Base-by-base conservation (phyloP, 495 filamentous ascomycete species). In the Aspergillus leporis region DNA sequence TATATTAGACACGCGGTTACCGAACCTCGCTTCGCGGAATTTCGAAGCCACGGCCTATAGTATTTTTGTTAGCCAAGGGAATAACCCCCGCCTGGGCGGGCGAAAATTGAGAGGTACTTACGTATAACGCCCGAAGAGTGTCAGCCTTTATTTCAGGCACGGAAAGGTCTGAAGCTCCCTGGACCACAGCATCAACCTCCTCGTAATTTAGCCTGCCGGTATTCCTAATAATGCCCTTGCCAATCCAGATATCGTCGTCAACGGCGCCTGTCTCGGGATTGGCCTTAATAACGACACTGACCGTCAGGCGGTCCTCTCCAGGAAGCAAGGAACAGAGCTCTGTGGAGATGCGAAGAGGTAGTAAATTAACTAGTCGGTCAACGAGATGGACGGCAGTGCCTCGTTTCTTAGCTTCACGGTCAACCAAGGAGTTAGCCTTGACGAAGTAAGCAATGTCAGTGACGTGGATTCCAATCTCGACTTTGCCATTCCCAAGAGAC, bases 381-480 rank as follows among this genome's bases (percentile, higher is more conserved):
- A 96, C 88, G 52, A 98, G 78, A 64, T 98, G 92, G 16, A 98
- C 94, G 36, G 90, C 93, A 52, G 94, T 98, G 56, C 93, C 95
- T 31, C 94, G 89, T 80, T 98, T 98, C 84, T 95, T 96, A 1
- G 94, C 94, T 76, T 98, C 94, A 45, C 94, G 89, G 68, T 98
- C 94, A 32, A 97, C 93, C 51, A 98, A 83, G 21, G 94, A 97
- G 79, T 95, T 96, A 36, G 86, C 80, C 78, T 98, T 98, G 69
- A 98, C 90, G 60, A 98, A 98, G 72, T 98, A 92, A 46, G 94
- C 90, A 60, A 97, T 91, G 75, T 98, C 94, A 28, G 92, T 86
- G 65, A 98, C 91, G 78, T 98, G 94, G 54, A 98, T 83, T 76
- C 94, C 95, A 62, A 98, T 87, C 70, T 98, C 94, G 54, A 97